Conservation (phyloP, 257 asterid species). For the Linaria vulgaris region DNA sequence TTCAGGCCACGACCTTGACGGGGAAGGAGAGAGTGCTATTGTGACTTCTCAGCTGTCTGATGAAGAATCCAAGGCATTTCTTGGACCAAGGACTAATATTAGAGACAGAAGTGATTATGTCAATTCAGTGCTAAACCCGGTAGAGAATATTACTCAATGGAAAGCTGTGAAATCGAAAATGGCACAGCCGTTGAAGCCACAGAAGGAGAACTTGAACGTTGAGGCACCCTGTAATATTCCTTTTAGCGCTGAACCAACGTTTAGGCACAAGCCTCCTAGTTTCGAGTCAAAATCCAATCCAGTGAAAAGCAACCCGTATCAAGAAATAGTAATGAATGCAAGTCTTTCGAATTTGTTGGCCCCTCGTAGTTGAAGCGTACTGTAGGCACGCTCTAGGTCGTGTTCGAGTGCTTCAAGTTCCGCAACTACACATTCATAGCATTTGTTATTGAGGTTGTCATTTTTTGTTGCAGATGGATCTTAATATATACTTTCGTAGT, state of each 20-base stretch:
- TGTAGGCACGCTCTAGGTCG: too few relatives aligned
- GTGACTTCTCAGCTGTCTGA: conserved; percentile 22
- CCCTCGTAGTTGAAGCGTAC: conserved; percentile 42
- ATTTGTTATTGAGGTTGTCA: too few relatives aligned
- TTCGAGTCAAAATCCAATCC: conserved; percentile 42
- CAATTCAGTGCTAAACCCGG: conserved; percentile 82
- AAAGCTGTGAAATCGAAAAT: conserved; percentile 62
- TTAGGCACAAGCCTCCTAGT: conserved; percentile 33
- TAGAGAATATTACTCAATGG: conserved; percentile 89
- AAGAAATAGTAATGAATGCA: conserved; percentile 71
- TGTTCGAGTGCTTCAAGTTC: too few relatives aligned
- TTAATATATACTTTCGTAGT: too few relatives aligned
- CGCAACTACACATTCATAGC: too few relatives aligned
- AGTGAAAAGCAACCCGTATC: conserved; percentile 33
- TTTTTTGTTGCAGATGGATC: too few relatives aligned
- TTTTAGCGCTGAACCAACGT: conserved; percentile 48
- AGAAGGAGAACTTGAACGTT: conserved; percentile 66
- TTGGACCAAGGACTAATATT: conserved; percentile 37
- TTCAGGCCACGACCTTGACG: conserved; percentile 21
- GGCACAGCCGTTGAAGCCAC: conserved; percentile 36
- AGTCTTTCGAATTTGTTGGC: conserved; percentile 90
- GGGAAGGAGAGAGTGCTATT: conserved; percentile 51
- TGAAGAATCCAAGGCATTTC: conserved; percentile 25
- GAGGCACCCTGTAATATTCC: conserved; percentile 46
- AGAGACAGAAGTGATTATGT: conserved; percentile 73